Evolutionary conservation across 176 grass and related monocot genomes (phyloP), one percentile per base, ranked within the genome.

Genomic region (Oryza glaberrima): DNA sequence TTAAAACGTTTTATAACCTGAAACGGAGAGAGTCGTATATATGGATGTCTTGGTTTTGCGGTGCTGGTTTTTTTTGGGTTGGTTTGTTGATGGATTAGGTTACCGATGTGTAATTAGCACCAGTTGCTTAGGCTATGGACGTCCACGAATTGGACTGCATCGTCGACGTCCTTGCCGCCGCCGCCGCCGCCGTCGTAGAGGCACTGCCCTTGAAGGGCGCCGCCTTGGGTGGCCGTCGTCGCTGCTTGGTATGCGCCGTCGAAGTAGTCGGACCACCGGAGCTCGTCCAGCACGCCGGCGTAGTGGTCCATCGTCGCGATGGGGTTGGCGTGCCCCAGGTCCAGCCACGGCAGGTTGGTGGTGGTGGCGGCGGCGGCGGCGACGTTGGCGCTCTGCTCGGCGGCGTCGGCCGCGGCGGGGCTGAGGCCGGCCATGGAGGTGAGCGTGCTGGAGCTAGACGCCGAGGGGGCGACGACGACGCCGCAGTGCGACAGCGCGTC

Each of bases 231-330:
- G 12, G 41, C 43, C 28, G 28, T 28, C 28, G 83, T 75, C 22
- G 87, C 83, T 72, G 77, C 77, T 7, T 90, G 88, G 83, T 86
- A 90, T 6, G 66, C 82, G 41, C 75, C 81, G 49, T 91, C 89
- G 75, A 91, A 91, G 85, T 87, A 91, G 76, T 91, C 89, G 0
- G 89, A 84, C 89, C 89, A 91, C 70, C 80, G 65, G 81, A 91
- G 89, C 70, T 91, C 89, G 65, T 84, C 89, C 51, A 84, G 81
- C 32, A 64, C 81, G 51, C 89, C 85, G 36, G 61, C 48, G 65
- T 87, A 84, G 75, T 83, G 82, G 69, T 84, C 76, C 1, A 76
- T 45, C 28, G 82, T 77, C 51, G 54, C 80, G 30, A 69, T 48
- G 54, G 54, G 7, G 83, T 83, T 71, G 54, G 63, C 79, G 7